A percentile compares a stretch with the other conserved stretches of the same genome.
phyloP scores from a whole-genome alignment of 164 flowering plant species.

The Houttuynia cordata region DNA sequence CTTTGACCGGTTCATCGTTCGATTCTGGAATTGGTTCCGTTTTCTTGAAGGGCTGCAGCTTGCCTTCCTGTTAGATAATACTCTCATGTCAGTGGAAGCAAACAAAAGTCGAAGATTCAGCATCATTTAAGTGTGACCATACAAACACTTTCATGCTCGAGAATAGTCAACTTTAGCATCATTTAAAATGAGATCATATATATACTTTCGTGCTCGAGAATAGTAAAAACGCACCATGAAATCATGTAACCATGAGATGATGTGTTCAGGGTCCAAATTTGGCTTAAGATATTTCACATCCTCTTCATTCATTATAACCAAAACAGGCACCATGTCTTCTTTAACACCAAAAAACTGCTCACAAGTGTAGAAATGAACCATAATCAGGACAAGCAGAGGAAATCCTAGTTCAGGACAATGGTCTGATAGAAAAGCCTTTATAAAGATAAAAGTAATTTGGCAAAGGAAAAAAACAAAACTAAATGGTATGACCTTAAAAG shows the following conservation, averaged over 20 bases:
- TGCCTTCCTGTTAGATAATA: conserved; percentile 49
- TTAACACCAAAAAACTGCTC: conserved; percentile 75
- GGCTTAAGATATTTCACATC: conserved; percentile 55
- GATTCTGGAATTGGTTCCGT: conserved; percentile 85
- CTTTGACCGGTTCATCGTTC: conserved; percentile 88
- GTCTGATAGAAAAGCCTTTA: no score
- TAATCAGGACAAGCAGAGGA: not conserved
- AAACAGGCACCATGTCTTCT: conserved; percentile 62
- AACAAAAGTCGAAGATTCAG: no score
- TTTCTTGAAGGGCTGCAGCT: conserved; percentile 34
- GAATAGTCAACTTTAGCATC: not conserved
- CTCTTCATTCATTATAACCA: conserved; percentile 46
- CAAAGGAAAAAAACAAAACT: conserved; percentile 1
- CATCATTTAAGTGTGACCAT: not conserved
- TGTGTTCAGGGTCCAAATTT: conserved; percentile 51
- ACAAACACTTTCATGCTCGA: no score
- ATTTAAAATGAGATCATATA: not conserved
- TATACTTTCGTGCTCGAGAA: not conserved
- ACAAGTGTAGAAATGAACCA: not conserved
- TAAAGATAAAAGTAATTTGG: no score
- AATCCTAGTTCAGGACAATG: no score
- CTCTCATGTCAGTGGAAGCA: no score
- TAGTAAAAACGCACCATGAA: conserved; percentile 38
- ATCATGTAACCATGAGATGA: conserved; percentile 73
- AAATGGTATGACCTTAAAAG: conserved; percentile 46